These are phyloP conservation scores for Hirsutella thompsonii DNA, from an alignment of 2,329 filamentous ascomycete species.

Conservation along the genomic window DNA sequence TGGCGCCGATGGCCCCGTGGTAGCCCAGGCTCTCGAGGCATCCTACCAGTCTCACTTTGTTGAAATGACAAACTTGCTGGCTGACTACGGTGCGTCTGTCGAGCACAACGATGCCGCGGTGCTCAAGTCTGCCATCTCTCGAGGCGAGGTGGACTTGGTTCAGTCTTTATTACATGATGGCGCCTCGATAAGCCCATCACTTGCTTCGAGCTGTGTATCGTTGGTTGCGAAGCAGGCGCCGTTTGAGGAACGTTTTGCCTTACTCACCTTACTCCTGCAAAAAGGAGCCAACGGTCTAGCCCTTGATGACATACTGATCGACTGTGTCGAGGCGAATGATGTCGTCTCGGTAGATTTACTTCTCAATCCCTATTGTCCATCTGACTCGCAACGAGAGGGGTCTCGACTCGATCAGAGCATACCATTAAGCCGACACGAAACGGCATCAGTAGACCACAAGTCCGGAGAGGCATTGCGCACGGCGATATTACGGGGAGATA, in stretches of 20 bases:
- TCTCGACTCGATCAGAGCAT: conserved; percentile 20
- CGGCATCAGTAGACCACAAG: conserved; percentile 39
- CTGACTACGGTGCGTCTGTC: conserved; percentile 39
- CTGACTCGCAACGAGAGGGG: conserved; percentile 3
- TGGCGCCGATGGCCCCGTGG: conserved; percentile 38
- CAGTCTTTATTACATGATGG: conserved; percentile 31
- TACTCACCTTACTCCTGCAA: conserved; percentile 33
- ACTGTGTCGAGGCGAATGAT: conserved; percentile 35
- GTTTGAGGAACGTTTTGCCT: conserved; percentile 28
- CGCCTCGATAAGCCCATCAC: conserved; percentile 26
- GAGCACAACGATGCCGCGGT: conserved; percentile 38
- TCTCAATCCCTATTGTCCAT: conserved; percentile 31
- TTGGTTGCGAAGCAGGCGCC: conserved; percentile 33
- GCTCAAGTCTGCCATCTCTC: conserved; percentile 32
- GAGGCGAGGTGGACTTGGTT: conserved; percentile 31
- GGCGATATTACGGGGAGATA: conserved; percentile 32
- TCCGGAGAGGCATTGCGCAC: conserved; percentile 36
- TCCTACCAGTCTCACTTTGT: conserved; percentile 36
- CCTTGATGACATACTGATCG: conserved; percentile 36
- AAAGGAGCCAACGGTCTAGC: conserved; percentile 35
- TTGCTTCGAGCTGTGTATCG: conserved; percentile 37
- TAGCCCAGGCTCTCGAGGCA: conserved; percentile 33
- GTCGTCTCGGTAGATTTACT: conserved; percentile 33
- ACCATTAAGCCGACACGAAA: conserved; percentile 22
- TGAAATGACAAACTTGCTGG: conserved; percentile 41